A percentile compares a stretch with the other conserved stretches of the same genome.
phyloP scores from a whole-genome alignment of 129 eudicot species.

The Centrapalus pauciflorus region DNA sequence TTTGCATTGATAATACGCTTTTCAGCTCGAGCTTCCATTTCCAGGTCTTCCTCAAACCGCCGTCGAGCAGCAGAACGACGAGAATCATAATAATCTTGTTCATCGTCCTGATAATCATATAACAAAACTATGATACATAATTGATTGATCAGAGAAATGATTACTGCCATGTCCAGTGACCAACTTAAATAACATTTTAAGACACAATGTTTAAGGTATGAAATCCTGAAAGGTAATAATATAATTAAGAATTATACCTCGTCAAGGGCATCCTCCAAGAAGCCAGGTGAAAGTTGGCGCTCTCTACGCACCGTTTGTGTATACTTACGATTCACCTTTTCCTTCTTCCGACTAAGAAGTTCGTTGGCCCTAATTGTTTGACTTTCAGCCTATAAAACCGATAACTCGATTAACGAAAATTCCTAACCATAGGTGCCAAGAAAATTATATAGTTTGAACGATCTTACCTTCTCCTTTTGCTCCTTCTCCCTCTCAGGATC shows the following conservation, averaged over 20 bases:
- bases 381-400: conserved; percentile 67
- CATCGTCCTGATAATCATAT: conserved; percentile 63
- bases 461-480: conserved; percentile 79
- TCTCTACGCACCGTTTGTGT: conserved; percentile 74
- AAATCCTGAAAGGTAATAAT: background rate
- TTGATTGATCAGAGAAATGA: background rate
- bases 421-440: background rate
- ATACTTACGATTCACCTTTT: conserved; percentile 83
- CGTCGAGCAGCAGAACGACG: conserved; percentile 68
- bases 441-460: background rate
- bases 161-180: background rate
- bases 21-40: conserved; percentile 95
- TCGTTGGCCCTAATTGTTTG: conserved; percentile 91
- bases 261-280: conserved; percentile 90
- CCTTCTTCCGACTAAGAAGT: conserved; percentile 80
- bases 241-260: conserved; percentile 49
- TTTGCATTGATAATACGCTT: conserved; percentile 89
- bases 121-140: background rate
- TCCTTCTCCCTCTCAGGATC: conserved; percentile 99
- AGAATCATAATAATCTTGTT: conserved; percentile 72
- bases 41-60: conserved; percentile 78
- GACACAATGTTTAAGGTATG: conserved; percentile 6
- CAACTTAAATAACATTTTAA: background rate
- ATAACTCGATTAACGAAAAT: background rate
- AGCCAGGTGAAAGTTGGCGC: conserved; percentile 96